Percentiles rank a stretch among this genome's conserved stretches.
Evolutionary conservation across 148 eudicot species (phyloP).

Genomic region (Salicornia ramosissima): DNA sequence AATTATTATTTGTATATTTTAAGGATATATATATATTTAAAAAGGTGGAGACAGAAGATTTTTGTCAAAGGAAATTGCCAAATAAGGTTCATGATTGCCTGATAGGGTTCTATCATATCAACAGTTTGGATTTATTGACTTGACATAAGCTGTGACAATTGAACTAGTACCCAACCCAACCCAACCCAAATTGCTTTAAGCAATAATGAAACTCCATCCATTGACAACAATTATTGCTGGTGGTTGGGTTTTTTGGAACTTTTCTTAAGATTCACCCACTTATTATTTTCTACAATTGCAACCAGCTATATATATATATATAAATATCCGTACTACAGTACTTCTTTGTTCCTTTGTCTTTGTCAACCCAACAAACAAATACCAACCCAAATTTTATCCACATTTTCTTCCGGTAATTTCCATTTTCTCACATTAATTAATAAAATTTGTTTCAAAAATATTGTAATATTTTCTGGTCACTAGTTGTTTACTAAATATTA

Average conservation of each 20-base stretch:
- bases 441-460: too few relatives aligned
- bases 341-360: conserved; percentile 3
- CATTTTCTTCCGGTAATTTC: too few relatives aligned
- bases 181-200: neutral
- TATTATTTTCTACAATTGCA: neutral
- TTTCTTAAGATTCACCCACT: neutral
- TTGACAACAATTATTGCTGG: conserved; percentile 15
- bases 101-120: neutral
- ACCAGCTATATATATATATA: conserved; percentile 5
- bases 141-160: neutral
- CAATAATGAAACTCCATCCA: neutral
- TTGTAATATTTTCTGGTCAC: too few relatives aligned
- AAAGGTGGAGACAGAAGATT: too few relatives aligned
- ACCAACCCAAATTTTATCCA: neutral
- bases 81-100: conserved; percentile 14
- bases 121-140: conserved; percentile 15
- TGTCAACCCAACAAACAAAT: neutral
- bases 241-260: conserved; percentile 10
- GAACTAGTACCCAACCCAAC: neutral
- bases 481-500: too few relatives aligned
- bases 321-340: conserved; percentile 1
- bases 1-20: too few relatives aligned
- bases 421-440: neutral
- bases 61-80: conserved; percentile 11
- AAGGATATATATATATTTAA: too few relatives aligned